Evolutionary conservation across 805 yeast genomes (phyloP).

Genomic region (Lachancea thermotolerans): DNA sequence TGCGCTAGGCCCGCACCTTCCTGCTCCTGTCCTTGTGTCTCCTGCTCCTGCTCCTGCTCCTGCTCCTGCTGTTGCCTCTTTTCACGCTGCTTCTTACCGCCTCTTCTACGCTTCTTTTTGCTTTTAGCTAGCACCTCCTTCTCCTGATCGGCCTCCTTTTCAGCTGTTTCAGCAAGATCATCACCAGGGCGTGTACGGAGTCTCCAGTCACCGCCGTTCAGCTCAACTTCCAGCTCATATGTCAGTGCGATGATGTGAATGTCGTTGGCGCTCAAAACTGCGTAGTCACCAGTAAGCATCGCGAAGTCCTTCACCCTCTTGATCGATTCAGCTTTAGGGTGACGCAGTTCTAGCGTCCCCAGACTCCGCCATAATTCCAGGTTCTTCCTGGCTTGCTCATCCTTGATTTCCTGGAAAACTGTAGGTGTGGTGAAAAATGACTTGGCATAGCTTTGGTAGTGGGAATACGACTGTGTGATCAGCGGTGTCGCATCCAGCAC

Average conservation of each 20-base stretch:
- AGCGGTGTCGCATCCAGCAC: slow-evolving; percentile 94
- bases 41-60: slow-evolving; percentile 1
- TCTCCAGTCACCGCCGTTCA: slow-evolving; percentile 61
- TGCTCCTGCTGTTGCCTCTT: slow-evolving; percentile 36
- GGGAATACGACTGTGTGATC: slow-evolving; percentile 74
- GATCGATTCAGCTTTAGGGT: slow-evolving; percentile 63
- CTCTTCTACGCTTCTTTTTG: slow-evolving; percentile 50
- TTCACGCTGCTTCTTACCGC: slow-evolving; percentile 58
- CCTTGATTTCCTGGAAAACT: slow-evolving; percentile 78
- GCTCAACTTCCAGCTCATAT: slow-evolving; percentile 75
- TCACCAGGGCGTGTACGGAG: slow-evolving; percentile 72
- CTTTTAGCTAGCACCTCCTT: slow-evolving; percentile 7
- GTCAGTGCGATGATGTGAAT: slow-evolving; percentile 86
- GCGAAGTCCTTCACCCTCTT: slow-evolving; percentile 70
- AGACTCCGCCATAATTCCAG: slow-evolving; percentile 63
- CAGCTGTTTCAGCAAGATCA: slow-evolving; percentile 16
- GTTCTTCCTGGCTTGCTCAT: slow-evolving; percentile 76
- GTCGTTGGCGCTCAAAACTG: slow-evolving; percentile 87
- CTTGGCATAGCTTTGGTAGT: slow-evolving; percentile 62
- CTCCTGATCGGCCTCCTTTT: slow-evolving; percentile 7
- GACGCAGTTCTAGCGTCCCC: slow-evolving; percentile 60
- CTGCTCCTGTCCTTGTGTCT: slow-evolving; percentile 2
- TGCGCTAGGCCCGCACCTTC: slow-evolving; percentile 13
- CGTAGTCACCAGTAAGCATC: slow-evolving; percentile 81
- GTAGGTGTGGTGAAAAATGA: slow-evolving; percentile 88